Evolutionary conservation across 2,329 filamentous ascomycete species (phyloP).

Genomic region (Fusarium poae): DNA sequence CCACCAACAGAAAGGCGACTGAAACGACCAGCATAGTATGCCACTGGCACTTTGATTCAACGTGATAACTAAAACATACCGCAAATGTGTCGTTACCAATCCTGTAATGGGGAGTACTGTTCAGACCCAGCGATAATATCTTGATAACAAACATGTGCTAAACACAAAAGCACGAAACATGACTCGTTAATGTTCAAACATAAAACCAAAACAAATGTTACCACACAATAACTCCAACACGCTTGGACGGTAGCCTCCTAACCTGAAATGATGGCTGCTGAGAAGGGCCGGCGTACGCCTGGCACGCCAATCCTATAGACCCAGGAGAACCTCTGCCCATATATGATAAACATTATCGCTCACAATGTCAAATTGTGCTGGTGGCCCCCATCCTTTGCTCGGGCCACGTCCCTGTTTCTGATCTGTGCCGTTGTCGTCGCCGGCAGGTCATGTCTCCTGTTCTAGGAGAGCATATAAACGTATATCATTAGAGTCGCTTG

Average conservation of each 20-base stretch:
- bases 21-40: conserved; percentile 12
- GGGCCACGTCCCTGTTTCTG: conserved; percentile 47
- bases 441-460: conserved; percentile 45
- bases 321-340: conserved; percentile 35
- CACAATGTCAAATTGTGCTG: conserved; percentile 45
- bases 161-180: conserved; percentile 32
- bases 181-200: conserved; percentile 31
- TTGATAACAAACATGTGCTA: conserved; percentile 30
- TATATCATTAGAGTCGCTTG: conserved; percentile 48
- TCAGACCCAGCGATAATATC: conserved; percentile 33
- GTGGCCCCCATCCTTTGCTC: conserved; percentile 27
- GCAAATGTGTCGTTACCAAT: conserved; percentile 25
- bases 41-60: conserved; percentile 29
- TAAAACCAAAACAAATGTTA: conserved; percentile 31
- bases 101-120: conserved; percentile 31
- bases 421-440: conserved; percentile 47
- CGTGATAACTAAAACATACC: conserved; percentile 20
- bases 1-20: conserved; percentile 27
- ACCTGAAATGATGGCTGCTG: conserved; percentile 41
- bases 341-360: conserved; percentile 51
- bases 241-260: conserved; percentile 43
- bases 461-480: conserved; percentile 46
- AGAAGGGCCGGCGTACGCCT: conserved; percentile 33
- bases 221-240: conserved; percentile 46
- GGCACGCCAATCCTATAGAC: conserved; percentile 27